phyloP scores from a whole-genome alignment of 2,329 filamentous ascomycete genomes.

The Aspergillus sp. region DNA sequence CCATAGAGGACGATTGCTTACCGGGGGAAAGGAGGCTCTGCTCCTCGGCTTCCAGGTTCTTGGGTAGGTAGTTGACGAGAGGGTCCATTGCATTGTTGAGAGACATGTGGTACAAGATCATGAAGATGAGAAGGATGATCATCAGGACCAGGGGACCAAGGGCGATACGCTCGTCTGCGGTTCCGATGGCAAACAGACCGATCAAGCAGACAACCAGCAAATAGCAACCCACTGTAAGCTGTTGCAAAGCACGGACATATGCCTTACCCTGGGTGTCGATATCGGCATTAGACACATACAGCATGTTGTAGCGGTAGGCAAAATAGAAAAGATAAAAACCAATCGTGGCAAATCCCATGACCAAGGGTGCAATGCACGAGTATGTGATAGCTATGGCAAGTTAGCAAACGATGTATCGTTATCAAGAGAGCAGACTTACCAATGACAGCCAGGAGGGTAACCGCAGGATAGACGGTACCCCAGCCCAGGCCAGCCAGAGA shows the following conservation, averaged over 20 bases:
- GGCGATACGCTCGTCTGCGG: conserved; percentile 54
- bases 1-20: conserved; percentile 11
- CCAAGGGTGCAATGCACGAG: conserved; percentile 75
- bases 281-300: conserved; percentile 74
- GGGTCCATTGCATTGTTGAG: conserved; percentile 68
- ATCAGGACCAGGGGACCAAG: conserved; percentile 67
- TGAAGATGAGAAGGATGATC: conserved; percentile 69
- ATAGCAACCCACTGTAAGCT: conserved; percentile 78
- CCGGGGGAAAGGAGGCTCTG: conserved; percentile 40
- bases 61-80: conserved; percentile 70
- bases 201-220: conserved; percentile 75
- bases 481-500: conserved; percentile 67
- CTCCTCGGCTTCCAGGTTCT: conserved; percentile 58
- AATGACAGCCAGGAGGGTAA: conserved; percentile 74
- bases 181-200: conserved; percentile 69
- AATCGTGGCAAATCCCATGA: conserved; percentile 72
- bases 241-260: conserved; percentile 81
- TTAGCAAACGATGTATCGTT: background rate
- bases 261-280: conserved; percentile 84
- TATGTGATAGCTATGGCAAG: conserved; percentile 64
- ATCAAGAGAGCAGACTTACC: conserved; percentile 45
- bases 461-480: conserved; percentile 75
- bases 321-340: conserved; percentile 77
- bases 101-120: conserved; percentile 64
- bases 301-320: conserved; percentile 82